Evolutionary conservation across 2,329 filamentous ascomycete species (phyloP).

Genomic region (Fusarium pseudonygamai): DNA sequence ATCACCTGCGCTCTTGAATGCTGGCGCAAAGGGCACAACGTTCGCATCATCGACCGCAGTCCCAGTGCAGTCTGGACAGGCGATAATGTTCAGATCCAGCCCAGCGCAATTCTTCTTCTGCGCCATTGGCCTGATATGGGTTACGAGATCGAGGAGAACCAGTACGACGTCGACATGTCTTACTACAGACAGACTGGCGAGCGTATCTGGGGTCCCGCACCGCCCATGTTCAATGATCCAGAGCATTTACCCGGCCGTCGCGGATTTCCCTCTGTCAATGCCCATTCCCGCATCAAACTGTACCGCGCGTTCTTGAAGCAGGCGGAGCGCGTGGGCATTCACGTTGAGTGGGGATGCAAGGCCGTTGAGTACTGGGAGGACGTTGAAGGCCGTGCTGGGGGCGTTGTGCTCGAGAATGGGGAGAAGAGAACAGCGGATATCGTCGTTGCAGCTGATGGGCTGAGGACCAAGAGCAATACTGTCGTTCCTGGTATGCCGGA

Average conservation of each 20-base stretch:
- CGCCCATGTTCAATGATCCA: slow-evolving; percentile 30
- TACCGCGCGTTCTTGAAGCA: slow-evolving; percentile 25
- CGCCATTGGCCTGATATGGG: slow-evolving; percentile 30
- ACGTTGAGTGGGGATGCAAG: slow-evolving; percentile 24
- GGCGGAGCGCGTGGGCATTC: slow-evolving; percentile 12
- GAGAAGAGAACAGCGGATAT: slow-evolving; percentile 26
- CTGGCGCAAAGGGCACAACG: slow-evolving; percentile 30
- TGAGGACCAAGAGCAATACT: slow-evolving; percentile 20
- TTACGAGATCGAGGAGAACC: slow-evolving; percentile 26
- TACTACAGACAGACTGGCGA: slow-evolving; percentile 29
- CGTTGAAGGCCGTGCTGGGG: slow-evolving; percentile 5
- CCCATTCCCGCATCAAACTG: slow-evolving; percentile 16
- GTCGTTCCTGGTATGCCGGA: slow-evolving; percentile 21
- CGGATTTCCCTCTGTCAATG: slow-evolving; percentile 23
- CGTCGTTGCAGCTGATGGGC: slow-evolving; percentile 18
- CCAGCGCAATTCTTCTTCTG: slow-evolving; percentile 23
- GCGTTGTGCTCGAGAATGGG: slow-evolving; percentile 20
- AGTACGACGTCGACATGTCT: slow-evolving; percentile 32
- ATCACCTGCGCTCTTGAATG: slow-evolving; percentile 24
- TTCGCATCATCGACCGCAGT: slow-evolving; percentile 22
- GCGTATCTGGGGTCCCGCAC: slow-evolving; percentile 25
- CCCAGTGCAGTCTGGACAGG: slow-evolving; percentile 22
- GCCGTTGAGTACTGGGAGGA: slow-evolving; percentile 30
- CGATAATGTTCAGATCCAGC: slow-evolving; percentile 27
- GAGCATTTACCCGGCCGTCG: slow-evolving; percentile 5